phyloP scores from a whole-genome alignment of 164 flowering plant species.

The Magnolia changhungtana region DNA sequence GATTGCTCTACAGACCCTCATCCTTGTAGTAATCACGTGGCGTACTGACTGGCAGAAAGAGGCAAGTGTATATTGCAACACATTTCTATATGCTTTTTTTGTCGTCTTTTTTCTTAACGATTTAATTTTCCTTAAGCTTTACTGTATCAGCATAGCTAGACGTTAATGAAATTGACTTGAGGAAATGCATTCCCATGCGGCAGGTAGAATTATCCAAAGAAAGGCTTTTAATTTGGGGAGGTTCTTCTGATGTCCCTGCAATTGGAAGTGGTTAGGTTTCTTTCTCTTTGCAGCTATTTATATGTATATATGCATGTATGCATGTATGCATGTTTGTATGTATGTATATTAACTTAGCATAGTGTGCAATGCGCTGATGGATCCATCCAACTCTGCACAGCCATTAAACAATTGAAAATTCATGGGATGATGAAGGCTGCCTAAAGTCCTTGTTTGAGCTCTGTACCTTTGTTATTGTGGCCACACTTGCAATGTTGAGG shows the following conservation, averaged over 20 bases:
- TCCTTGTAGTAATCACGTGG: background rate
- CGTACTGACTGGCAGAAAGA: conserved; percentile 5
- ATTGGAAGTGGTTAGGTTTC: background rate
- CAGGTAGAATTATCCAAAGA: conserved; percentile 1
- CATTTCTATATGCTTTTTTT: background rate
- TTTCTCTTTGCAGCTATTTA: background rate
- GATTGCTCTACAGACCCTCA: background rate
- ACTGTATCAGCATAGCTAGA: no score
- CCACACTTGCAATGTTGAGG: no score
- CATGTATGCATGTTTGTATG: no score
- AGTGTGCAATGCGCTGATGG: no score
- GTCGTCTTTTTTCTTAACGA: background rate
- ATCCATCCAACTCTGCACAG: no score
- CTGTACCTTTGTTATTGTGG: no score
- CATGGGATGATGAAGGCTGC: no score
- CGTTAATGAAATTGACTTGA: no score
- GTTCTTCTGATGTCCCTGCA: background rate
- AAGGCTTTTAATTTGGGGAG: background rate
- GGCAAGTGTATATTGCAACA: background rate
- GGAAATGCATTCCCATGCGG: background rate
- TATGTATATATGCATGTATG: background rate
- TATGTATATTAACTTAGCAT: no score
- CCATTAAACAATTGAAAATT: no score
- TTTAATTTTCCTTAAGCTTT: background rate
- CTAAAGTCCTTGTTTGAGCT: no score